Percentiles rank a stretch among this genome's conserved stretches.
Conservation (phyloP, 192 early-diverging fungal species). For the Backusella liffmaniae region DNA sequence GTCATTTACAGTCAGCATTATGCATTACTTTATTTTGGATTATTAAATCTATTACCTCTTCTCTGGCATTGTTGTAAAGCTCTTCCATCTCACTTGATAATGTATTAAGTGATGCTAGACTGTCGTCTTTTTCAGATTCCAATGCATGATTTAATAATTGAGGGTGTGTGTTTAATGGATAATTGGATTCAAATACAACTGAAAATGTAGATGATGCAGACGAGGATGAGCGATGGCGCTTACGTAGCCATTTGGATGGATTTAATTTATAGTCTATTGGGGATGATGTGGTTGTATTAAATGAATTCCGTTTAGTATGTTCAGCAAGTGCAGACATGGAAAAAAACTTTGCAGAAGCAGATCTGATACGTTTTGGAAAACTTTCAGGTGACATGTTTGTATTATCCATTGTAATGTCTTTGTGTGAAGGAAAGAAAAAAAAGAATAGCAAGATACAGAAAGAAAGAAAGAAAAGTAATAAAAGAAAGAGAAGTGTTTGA, state of each 20-base stretch:
- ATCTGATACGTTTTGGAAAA: conserved; percentile 15
- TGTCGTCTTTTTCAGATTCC: not conserved
- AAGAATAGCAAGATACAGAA: not conserved
- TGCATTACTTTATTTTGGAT: not conserved
- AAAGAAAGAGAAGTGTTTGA: not conserved
- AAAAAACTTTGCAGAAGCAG: conserved; percentile 1
- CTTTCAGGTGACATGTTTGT: not conserved
- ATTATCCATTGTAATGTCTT: not conserved
- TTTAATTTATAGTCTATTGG: not conserved
- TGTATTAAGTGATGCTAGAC: not conserved
- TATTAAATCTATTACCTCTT: conserved; percentile 9
- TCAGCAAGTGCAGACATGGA: not conserved
- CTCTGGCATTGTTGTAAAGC: not conserved
- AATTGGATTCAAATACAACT: conserved; percentile 3
- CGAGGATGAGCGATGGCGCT: conserved; percentile 3
- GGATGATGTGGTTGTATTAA: not conserved
- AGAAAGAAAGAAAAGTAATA: not conserved
- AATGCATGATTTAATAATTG: not conserved
- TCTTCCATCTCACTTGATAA: conserved; percentile 13
- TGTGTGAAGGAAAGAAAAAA: not conserved
- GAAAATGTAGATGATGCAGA: conserved; percentile 16
- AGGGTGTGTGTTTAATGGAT: not conserved
- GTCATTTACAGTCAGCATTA: not conserved
- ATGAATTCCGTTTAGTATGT: conserved; percentile 6
- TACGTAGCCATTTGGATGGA: conserved; percentile 18